Base-by-base conservation (phyloP, 1,284 basidiomycete species). In the Heimioporus retisporus region DNA sequence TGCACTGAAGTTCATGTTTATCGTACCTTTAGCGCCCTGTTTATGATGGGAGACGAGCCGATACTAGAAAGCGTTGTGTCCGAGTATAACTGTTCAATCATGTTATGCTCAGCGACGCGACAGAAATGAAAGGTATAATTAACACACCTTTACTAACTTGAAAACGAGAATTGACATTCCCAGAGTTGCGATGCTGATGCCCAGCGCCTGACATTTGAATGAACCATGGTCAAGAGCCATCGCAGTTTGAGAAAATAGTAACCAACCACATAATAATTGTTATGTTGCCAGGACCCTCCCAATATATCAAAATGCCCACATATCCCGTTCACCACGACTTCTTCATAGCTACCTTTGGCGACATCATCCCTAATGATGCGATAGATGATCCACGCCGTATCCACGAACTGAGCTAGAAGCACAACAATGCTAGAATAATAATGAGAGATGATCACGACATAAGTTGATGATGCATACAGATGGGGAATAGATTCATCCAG, bases 401-500 rank as follows among this genome's bases (percentile, higher is more conserved):
- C 81, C 6, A 87, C 69, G 28, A 80, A 69, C 67, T 86, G 84
- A 10, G 82, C 82, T 28, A 77, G 77, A 14, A 86, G 62, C 4
- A 81, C 79, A 28, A 85, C 63, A 31, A 71, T 67, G n/a, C 73
- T 75, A 57, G n/a, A 31, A 31, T 35, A 28, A 14, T n/a, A 11
- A 16, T 70, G 21, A 71, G 55, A 59, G 7, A 28, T 6, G 23
- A 21, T 43, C 18, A 14, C 16, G 28, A 23, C 25, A 6, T 15
- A 55, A 25, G 19, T 18, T 21, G 42, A 55, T 40, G 14, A 48
- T 46, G 46, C 82, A 6, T 77, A 80, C 50, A 87, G 77, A 70
- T 87, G 85, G 14, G 86, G 86, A 35, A 85, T 77, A 1, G 84
- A 86, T 71, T 87, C 84, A 61, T 82, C 83, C 44, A 86, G 65